Conservation (phyloP, 768 basidiomycete genomes). For the Mycena epipterygia region DNA sequence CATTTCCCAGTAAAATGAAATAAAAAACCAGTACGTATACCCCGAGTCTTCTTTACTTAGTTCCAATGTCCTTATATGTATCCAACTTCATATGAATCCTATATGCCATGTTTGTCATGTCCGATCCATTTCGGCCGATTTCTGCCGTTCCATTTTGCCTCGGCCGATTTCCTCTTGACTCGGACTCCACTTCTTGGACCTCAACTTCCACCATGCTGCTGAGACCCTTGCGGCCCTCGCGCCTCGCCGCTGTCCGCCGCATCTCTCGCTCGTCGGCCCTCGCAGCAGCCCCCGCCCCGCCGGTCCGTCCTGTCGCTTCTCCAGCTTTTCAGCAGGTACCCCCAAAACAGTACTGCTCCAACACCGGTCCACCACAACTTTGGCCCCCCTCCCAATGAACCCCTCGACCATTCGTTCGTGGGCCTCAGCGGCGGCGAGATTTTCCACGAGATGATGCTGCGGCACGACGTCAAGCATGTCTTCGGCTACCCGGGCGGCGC, state of each 20-base stretch:
- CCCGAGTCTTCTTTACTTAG: too few species aligned
- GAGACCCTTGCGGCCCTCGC: slow-evolving; percentile 33
- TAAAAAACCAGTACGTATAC: too few species aligned
- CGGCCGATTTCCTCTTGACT: too few species aligned
- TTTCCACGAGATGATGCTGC: slow-evolving; percentile 99
- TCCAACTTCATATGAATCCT: too few species aligned
- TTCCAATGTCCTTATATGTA: too few species aligned
- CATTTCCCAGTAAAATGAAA: too few species aligned
- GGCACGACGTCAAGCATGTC: slow-evolving; percentile 95
- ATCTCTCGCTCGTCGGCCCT: slow-evolving; percentile 34
- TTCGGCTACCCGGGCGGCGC: slow-evolving; percentile 99
- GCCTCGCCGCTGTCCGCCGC: slow-evolving; percentile 18
- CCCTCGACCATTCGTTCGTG: slow-evolving; percentile 87
- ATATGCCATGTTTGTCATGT: too few species aligned
- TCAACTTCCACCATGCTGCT: slow-evolving; percentile 28
- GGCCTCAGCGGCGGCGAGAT: slow-evolving; percentile 97
- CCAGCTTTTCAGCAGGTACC: slow-evolving; percentile 61
- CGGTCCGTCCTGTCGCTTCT: slow-evolving; percentile 31
- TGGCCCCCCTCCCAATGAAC: slow-evolving; percentile 56
- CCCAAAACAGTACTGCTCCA: slow-evolving; percentile 50
- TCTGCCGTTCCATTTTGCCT: too few species aligned
- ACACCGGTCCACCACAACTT: slow-evolving; percentile 46
- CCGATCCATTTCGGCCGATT: too few species aligned
- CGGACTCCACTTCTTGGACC: slow-evolving; percentile 7
- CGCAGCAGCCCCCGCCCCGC: slow-evolving; percentile 27